These are phyloP conservation scores for Heliamphora pulchella DNA, from an alignment of 179 eudicot genomes.

Conservation along the genomic window DNA sequence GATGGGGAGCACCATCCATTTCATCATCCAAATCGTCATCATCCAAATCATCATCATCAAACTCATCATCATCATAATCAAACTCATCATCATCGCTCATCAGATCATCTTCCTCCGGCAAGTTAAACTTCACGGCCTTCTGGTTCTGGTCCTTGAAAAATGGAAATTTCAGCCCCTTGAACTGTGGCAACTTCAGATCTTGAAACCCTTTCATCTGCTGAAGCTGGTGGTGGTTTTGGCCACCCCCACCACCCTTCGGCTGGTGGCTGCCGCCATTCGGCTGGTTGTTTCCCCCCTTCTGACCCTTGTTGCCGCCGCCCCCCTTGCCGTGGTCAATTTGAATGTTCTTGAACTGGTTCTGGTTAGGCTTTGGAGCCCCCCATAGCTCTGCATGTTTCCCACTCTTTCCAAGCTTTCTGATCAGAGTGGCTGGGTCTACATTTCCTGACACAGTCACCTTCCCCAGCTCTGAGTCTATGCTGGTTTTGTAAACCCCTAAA, in stretches of 20 bases:
- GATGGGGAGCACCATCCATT: slow-evolving; percentile 23
- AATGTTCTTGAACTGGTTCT: slow-evolving; percentile 40
- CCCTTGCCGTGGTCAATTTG: slow-evolving; percentile 40
- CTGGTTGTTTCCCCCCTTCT: slow-evolving; percentile 23
- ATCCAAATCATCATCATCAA: slow-evolving; percentile 32
- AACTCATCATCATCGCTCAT: slow-evolving; percentile 28
- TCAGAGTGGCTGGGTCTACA: slow-evolving; percentile 52
- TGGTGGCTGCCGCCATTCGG: slow-evolving; percentile 15
- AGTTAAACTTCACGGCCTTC: slow-evolving; percentile 31
- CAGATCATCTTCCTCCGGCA: slow-evolving; percentile 36
- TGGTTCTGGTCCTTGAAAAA: slow-evolving; percentile 17
- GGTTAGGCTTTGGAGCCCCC: slow-evolving; percentile 45
- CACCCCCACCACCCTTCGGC: slow-evolving; percentile 17
- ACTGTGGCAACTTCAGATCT: slow-evolving; percentile 43
- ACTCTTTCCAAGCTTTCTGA: slow-evolving; percentile 47
- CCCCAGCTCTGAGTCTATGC: slow-evolving; percentile 61
- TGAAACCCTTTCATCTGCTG: slow-evolving; percentile 48
- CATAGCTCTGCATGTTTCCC: slow-evolving; percentile 79
- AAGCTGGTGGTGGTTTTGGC: slow-evolving; percentile 25
- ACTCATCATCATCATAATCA: slow-evolving; percentile 28
- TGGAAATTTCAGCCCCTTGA: slow-evolving; percentile 42
- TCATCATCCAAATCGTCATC: slow-evolving; percentile 25
- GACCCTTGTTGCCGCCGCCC: slow-evolving; percentile 26
- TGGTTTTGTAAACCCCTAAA: slow-evolving; percentile 48
- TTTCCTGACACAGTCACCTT: slow-evolving; percentile 67